Evolutionary conservation across 2,329 filamentous ascomycete species (phyloP).

Genomic region (Botrytis paeoniae): DNA sequence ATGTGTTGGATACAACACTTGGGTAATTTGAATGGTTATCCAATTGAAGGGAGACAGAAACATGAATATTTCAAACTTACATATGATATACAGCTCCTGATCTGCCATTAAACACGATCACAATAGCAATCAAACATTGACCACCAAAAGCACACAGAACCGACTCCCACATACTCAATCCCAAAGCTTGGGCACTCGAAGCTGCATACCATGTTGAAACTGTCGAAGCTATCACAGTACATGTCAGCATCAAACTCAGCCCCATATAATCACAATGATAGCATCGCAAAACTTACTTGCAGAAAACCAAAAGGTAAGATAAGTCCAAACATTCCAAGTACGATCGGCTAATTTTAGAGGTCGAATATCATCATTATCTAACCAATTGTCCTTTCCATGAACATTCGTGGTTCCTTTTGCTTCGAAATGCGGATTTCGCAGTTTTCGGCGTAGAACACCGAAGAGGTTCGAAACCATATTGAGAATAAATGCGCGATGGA

Average conservation of each 20-base stretch:
- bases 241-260: background rate
- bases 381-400: slow-evolving; percentile 35
- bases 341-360: slow-evolving; percentile 42
- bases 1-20: background rate
- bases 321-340: slow-evolving; percentile 43
- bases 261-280: no score
- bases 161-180: slow-evolving; percentile 50
- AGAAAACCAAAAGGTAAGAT: slow-evolving; percentile 32
- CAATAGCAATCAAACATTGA: slow-evolving; percentile 41
- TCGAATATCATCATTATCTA: slow-evolving; percentile 44
- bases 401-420: slow-evolving; percentile 30
- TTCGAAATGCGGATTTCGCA: slow-evolving; percentile 24
- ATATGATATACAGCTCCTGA: slow-evolving; percentile 46
- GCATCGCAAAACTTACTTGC: slow-evolving; percentile 4
- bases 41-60: background rate
- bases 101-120: slow-evolving; percentile 45
- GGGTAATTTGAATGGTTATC: background rate
- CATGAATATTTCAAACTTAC: slow-evolving; percentile 16
- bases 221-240: slow-evolving; percentile 34
- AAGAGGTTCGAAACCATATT: background rate
- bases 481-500: background rate
- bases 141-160: slow-evolving; percentile 44
- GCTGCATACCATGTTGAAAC: slow-evolving; percentile 43
- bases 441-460: background rate
- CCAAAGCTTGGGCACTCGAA: slow-evolving; percentile 42